Percentiles rank a stretch among this genome's conserved stretches.
These are phyloP conservation scores for Sporothrix schenckii DNA, from an alignment of 2,329 filamentous ascomycete genomes.

Conservation along the genomic window DNA sequence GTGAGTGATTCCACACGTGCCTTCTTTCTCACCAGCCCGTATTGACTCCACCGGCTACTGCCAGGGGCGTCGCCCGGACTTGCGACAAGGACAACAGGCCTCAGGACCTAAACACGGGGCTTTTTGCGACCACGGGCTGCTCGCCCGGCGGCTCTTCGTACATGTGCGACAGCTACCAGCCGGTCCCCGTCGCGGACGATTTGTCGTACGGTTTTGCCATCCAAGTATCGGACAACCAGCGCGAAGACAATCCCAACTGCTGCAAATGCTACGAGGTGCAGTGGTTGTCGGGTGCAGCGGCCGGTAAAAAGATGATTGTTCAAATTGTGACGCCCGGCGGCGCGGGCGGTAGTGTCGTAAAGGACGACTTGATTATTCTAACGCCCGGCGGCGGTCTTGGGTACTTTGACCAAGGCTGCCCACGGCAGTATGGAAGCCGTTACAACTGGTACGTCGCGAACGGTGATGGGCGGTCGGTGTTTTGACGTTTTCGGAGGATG, in stretches of 20 bases:
- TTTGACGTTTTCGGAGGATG: not conserved
- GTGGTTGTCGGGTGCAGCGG: constrained; percentile 36
- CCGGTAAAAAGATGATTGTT: constrained; percentile 35
- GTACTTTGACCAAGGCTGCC: not conserved
- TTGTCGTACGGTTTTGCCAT: constrained; percentile 38
- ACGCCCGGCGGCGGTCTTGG: not conserved
- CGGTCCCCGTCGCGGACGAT: constrained; percentile 34
- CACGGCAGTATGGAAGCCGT: not conserved
- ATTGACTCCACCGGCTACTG: not conserved
- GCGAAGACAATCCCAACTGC: constrained; percentile 37
- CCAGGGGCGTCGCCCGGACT: not conserved
- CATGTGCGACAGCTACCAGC: not conserved
- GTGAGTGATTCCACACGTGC: not conserved
- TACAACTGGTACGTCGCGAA: not conserved
- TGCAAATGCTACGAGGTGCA: constrained; percentile 38
- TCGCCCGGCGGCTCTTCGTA: not conserved
- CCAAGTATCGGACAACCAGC: constrained; percentile 34
- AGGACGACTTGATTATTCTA: not conserved
- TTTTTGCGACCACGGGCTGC: not conserved
- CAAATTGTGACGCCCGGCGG: not conserved
- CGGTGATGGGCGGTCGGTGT: not conserved
- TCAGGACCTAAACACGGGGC: not conserved
- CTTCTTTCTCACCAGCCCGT: not conserved
- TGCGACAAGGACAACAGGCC: not conserved
- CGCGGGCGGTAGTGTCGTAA: not conserved